Conservation (phyloP, 2,329 filamentous ascomycete genomes). For the Acephala macrosclerotiorum region DNA sequence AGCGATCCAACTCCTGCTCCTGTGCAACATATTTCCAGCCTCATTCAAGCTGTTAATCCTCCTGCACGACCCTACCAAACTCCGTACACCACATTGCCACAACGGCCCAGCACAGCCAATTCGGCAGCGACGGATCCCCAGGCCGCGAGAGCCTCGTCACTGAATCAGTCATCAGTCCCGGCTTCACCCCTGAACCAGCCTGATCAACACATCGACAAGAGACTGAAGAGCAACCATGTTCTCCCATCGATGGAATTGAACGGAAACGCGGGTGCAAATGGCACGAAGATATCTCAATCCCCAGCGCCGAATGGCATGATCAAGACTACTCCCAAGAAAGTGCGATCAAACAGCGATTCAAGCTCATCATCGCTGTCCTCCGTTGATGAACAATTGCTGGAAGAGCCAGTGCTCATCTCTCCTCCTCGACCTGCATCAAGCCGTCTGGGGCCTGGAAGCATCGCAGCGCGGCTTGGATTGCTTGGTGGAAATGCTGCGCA, state of each 20-base stretch:
- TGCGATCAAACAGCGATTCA: slow-evolving; percentile 40
- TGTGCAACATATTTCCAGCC: slow-evolving; percentile 21
- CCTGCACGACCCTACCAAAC: slow-evolving; percentile 34
- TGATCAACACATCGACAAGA: slow-evolving; percentile 36
- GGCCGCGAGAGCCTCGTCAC: slow-evolving; percentile 8
- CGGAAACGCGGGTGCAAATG: slow-evolving; percentile 23
- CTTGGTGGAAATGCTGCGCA: slow-evolving; percentile 21
- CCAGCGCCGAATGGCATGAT: slow-evolving; percentile 15
- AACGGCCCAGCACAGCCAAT: slow-evolving; percentile 20
- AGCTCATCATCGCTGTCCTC: slow-evolving; percentile 49
- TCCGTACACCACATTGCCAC: slow-evolving; percentile 29
- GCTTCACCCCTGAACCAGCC: slow-evolving; percentile 31
- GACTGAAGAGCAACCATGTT: slow-evolving; percentile 36
- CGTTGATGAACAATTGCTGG: slow-evolving; percentile 42
- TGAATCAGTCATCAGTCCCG: slow-evolving; percentile 10
- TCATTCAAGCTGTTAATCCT: slow-evolving; percentile 28
- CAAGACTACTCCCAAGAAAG: slow-evolving; percentile 12
- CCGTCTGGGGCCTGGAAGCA: slow-evolving; percentile 8
- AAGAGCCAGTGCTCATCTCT: slow-evolving; percentile 19
- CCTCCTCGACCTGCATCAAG: slow-evolving; percentile 2
- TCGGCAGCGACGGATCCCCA: slow-evolving; percentile 9
- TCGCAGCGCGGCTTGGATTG: slow-evolving; percentile 20
- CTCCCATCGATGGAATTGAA: slow-evolving; percentile 32
- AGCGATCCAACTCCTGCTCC: slow-evolving; percentile 35
- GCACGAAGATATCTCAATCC: slow-evolving; percentile 8